Evolutionary conservation across 495 filamentous ascomycete species (phyloP).

Genomic region (Trichoderma virens): DNA sequence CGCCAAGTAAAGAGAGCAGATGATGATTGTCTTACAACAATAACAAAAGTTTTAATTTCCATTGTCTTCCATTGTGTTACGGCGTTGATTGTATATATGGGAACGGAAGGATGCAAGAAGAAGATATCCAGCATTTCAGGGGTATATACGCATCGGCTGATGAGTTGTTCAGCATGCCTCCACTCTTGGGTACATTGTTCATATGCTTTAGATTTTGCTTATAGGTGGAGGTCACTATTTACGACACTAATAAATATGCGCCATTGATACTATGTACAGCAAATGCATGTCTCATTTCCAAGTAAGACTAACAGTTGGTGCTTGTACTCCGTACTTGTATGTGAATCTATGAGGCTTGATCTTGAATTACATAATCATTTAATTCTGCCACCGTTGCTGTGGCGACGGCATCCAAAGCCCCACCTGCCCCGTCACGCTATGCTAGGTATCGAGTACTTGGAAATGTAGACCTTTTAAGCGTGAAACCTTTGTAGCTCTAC

Average conservation of each 20-base stretch:
- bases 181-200: not conserved
- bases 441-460: not conserved
- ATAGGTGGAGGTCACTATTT: not conserved
- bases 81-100: not conserved
- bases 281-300: constrained; percentile 1
- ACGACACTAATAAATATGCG: not conserved
- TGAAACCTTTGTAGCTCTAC: not conserved
- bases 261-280: too few relatives aligned
- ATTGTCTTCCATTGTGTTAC: not conserved
- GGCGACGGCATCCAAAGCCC: not conserved
- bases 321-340: too few relatives aligned
- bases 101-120: not conserved
- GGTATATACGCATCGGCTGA: not conserved
- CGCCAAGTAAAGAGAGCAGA: not conserved
- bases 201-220: not conserved
- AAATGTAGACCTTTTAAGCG: not conserved
- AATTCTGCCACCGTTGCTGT: not conserved
- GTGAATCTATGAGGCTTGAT: too few relatives aligned
- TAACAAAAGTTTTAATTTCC: not conserved
- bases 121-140: not conserved
- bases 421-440: not conserved
- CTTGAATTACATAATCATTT: too few relatives aligned
- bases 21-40: not conserved
- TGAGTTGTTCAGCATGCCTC: not conserved
- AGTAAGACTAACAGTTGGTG: too few relatives aligned